A percentile compares a stretch with the other conserved stretches of the same genome.
Conservation (phyloP, 768 basidiomycete genomes). For the Mrakia gelida region DNA sequence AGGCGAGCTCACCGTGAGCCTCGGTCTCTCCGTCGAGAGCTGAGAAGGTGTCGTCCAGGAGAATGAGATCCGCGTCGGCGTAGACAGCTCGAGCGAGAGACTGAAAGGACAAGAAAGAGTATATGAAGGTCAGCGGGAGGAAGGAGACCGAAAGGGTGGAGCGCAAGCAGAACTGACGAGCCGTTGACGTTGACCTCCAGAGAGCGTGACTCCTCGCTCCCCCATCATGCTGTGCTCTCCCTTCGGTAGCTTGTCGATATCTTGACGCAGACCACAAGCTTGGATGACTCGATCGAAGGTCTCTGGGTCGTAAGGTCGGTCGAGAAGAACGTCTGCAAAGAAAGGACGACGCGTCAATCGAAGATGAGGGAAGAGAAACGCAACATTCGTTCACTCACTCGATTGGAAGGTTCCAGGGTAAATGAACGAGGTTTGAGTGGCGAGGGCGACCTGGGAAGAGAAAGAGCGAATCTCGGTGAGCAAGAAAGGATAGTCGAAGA, state of each 20-base stretch:
- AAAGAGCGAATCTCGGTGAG: too few relatives aligned
- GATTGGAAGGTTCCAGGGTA: constrained; percentile 12
- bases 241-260: constrained; percentile 9
- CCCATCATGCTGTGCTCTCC: constrained; percentile 15
- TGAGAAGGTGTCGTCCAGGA: constrained; percentile 37
- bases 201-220: constrained; percentile 6
- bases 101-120: background rate
- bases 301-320: background rate
- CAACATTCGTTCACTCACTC: background rate
- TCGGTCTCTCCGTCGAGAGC: constrained; percentile 38
- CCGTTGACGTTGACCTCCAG: constrained; percentile 19
- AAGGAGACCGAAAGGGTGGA: background rate
- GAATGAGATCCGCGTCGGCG: constrained; percentile 30
- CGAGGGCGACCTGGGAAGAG: constrained; percentile 12
- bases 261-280: background rate
- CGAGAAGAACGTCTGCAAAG: constrained; percentile 8
- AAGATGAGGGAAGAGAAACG: background rate
- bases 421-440: constrained; percentile 25
- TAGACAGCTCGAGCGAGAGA: constrained; percentile 37
- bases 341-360: background rate
- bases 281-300: background rate
- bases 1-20: constrained; percentile 12
- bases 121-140: too few relatives aligned
- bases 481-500: too few relatives aligned
- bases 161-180: background rate